Conservation (phyloP, 1,139 yeast species). For the Yamadazyma triangularis region DNA sequence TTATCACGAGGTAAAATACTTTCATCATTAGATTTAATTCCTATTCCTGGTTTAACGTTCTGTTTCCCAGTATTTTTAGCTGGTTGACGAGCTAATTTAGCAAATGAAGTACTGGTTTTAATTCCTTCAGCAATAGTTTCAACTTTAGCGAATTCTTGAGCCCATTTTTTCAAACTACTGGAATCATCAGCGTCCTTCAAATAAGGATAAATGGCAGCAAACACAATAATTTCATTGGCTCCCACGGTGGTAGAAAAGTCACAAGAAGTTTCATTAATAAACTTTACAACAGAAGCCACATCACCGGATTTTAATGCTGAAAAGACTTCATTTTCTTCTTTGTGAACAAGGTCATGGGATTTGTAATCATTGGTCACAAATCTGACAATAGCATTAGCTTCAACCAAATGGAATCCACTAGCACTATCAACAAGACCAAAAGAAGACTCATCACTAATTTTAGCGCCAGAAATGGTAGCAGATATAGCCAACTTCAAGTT, state of each 20-base stretch:
- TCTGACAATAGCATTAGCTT: conserved; percentile 80
- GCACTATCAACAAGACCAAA: conserved; percentile 30
- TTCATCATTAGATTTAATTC: conserved; percentile 31
- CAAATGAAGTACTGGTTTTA: conserved; percentile 30
- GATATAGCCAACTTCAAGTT: conserved; percentile 64
- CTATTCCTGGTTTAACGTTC: conserved; percentile 39
- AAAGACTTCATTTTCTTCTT: conserved; percentile 33
- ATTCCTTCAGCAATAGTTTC: conserved; percentile 37
- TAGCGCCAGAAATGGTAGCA: no score
- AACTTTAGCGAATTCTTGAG: conserved; percentile 30
- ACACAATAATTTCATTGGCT: conserved; percentile 44
- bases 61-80: conserved; percentile 56
- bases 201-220: conserved; percentile 39
- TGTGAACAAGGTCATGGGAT: conserved; percentile 16
- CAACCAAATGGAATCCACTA: conserved; percentile 52
- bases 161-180: conserved; percentile 32
- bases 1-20: conserved; percentile 54
- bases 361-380: conserved; percentile 52
- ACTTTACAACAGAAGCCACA: conserved; percentile 16
- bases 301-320: conserved; percentile 27
- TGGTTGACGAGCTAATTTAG: conserved; percentile 42
- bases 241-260: conserved; percentile 17
- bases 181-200: conserved; percentile 13
- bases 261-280: conserved; percentile 11
- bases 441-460: conserved; percentile 30